A percentile compares a stretch with the other conserved stretches of the same genome.
These are phyloP conservation scores for Ricinus communis DNA, from an alignment of 345 rosid genomes.

Conservation along the genomic window DNA sequence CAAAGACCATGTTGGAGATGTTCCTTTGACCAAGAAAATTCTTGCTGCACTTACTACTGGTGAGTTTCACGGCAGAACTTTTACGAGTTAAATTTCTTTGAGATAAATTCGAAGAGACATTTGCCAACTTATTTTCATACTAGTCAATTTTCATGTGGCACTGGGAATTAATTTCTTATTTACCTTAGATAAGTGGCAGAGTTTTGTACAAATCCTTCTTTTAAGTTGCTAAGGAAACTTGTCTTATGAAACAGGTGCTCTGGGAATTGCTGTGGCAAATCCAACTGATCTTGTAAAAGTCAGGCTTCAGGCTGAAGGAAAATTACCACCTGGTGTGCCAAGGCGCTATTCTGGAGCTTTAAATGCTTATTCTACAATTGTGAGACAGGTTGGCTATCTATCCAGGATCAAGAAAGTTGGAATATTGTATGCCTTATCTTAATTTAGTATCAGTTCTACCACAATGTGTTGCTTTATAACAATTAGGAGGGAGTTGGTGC, in stretches of 20 bases:
- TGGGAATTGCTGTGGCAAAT: conserved; percentile 80
- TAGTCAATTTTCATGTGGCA: neutral
- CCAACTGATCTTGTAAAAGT: conserved; percentile 99
- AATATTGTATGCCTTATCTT: neutral
- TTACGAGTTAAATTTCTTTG: neutral
- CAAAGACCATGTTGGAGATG: conserved; percentile 82
- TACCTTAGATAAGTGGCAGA: neutral
- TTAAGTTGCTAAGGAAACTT: neutral
- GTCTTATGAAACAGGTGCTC: conserved; percentile 63
- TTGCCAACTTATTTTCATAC: neutral
- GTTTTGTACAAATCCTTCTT: neutral
- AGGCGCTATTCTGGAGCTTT: conserved; percentile 91
- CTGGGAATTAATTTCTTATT: neutral
- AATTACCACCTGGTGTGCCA: conserved; percentile 87
- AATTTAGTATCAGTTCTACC: conserved; percentile 18
- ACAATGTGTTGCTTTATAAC: conserved; percentile 19
- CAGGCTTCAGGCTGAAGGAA: conserved; percentile 98
- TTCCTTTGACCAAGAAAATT: conserved; percentile 89
- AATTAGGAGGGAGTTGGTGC: conserved; percentile 85
- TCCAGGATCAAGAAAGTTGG: conserved; percentile 15
- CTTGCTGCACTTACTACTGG: conserved; percentile 99
- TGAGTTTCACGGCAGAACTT: conserved; percentile 34
- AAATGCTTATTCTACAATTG: conserved; percentile 91
- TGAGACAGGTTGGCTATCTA: conserved; percentile 66
- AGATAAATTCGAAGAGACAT: neutral